Percentiles rank a stretch among this genome's conserved stretches.
Evolutionary conservation across 78 protist species (phyloP).

Genomic region (Guillardia theta): DNA sequence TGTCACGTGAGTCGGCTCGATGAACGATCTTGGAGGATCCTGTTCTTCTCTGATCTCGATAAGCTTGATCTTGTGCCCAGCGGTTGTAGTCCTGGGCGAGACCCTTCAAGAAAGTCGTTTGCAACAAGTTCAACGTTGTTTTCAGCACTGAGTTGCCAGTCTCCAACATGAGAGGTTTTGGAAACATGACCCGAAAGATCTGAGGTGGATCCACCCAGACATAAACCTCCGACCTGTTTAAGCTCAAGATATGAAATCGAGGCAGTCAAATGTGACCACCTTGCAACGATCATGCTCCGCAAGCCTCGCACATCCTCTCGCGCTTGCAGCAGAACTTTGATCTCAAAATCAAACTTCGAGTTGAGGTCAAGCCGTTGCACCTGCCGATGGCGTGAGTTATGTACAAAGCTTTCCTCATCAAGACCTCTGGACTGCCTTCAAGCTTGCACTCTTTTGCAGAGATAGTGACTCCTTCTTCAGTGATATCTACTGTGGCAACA

Average conservation of each 20-base stretch:
- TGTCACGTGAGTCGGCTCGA: too few species aligned
- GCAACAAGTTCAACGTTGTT: not conserved
- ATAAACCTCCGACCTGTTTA: not conserved
- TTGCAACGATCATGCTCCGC: not conserved
- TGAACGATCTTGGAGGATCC: too few species aligned
- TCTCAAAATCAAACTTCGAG: not conserved
- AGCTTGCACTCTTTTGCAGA: not conserved
- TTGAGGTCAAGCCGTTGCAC: not conserved
- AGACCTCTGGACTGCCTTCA: not conserved
- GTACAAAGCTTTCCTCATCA: not conserved
- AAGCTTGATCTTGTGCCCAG: not conserved
- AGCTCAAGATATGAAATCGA: too few species aligned
- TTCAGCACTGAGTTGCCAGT: not conserved
- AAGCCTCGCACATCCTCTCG: not conserved
- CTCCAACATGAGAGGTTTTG: not conserved
- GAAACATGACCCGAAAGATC: not conserved
- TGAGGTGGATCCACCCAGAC: slow-evolving; percentile 5
- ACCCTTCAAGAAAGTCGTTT: not conserved
- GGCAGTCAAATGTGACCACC: too few species aligned
- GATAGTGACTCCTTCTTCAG: not conserved
- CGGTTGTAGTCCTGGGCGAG: not conserved
- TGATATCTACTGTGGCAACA: not conserved
- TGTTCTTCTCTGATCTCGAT: too few species aligned
- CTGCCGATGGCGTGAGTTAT: not conserved
- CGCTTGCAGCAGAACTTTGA: not conserved